These are phyloP conservation scores for Alternaria triticimaculans DNA, from an alignment of 2,329 filamentous ascomycete genomes.

Conservation along the genomic window DNA sequence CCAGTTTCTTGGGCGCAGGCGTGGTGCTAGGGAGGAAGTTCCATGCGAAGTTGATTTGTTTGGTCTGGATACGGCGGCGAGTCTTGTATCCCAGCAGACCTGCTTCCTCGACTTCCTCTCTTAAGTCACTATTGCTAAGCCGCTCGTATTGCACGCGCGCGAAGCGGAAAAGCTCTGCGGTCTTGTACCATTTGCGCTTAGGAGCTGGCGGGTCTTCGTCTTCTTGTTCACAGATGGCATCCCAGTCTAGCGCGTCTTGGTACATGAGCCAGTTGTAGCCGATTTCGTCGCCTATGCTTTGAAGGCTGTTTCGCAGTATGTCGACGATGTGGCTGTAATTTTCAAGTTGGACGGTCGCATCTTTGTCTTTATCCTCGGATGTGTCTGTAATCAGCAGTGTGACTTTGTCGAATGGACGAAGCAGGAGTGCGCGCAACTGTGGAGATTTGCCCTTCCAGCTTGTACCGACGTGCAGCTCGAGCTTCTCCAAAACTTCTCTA, in stretches of 20 bases:
- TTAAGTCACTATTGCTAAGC: neutral
- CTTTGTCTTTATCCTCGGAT: neutral
- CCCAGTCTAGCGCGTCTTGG: neutral
- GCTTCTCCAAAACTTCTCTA: neutral
- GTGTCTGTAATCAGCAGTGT: neutral
- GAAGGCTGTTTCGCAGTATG: neutral
- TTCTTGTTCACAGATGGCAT: neutral
- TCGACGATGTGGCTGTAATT: neutral
- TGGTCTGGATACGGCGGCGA: neutral
- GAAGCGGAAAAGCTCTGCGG: neutral
- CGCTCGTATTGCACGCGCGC: neutral
- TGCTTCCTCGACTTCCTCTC: too few relatives aligned
- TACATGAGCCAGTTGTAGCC: neutral
- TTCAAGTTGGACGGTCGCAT: neutral
- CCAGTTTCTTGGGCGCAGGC: neutral
- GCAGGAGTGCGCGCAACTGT: neutral
- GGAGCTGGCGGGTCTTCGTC: too few relatives aligned
- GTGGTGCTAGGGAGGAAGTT: neutral
- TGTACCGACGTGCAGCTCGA: neutral
- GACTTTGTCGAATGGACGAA: neutral
- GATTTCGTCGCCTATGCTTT: neutral
- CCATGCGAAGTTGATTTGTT: neutral
- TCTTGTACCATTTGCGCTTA: neutral
- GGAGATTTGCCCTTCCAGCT: rapidly evolving
- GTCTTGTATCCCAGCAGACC: too few relatives aligned